Evolutionary conservation across 2,329 filamentous ascomycete genomes (phyloP).

Genomic region (Domatiomyces globalis): DNA sequence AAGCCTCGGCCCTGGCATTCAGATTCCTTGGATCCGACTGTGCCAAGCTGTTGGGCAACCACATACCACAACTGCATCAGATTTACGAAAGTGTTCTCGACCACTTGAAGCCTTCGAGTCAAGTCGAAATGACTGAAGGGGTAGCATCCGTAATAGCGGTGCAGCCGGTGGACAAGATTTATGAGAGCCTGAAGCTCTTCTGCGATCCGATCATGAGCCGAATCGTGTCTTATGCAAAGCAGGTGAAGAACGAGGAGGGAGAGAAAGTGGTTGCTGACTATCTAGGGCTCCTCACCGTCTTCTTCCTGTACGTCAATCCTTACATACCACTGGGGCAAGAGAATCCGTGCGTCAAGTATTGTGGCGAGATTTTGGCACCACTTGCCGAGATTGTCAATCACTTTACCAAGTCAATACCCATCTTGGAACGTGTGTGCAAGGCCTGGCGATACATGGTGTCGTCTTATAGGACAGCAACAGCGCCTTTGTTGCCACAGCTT

Average conservation of each 20-base stretch:
- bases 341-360: constrained; percentile 91
- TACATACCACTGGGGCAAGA: constrained; percentile 56
- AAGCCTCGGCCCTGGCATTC: constrained; percentile 83
- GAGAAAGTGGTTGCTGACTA: constrained; percentile 84
- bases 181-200: constrained; percentile 77
- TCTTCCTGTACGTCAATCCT: constrained; percentile 65
- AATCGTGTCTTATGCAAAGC: constrained; percentile 74
- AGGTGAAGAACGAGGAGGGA: constrained; percentile 65
- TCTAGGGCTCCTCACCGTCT: constrained; percentile 80
- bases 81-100: constrained; percentile 89
- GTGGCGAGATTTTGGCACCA: constrained; percentile 82
- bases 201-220: constrained; percentile 79
- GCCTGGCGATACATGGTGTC: constrained; percentile 97
- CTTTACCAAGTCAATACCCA: constrained; percentile 72
- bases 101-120: constrained; percentile 68
- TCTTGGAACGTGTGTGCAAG: constrained; percentile 83
- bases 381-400: constrained; percentile 74
- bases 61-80: constrained; percentile 71
- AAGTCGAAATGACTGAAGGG: constrained; percentile 92
- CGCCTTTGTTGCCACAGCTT: constrained; percentile 67
- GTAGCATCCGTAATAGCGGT: constrained; percentile 83
- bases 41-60: constrained; percentile 66
- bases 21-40: constrained; percentile 97
- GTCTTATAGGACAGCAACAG: constrained; percentile 80
- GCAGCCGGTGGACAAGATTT: constrained; percentile 66